These are phyloP conservation scores for Brassica incana DNA, from an alignment of 345 rosid species.

Conservation along the genomic window DNA sequence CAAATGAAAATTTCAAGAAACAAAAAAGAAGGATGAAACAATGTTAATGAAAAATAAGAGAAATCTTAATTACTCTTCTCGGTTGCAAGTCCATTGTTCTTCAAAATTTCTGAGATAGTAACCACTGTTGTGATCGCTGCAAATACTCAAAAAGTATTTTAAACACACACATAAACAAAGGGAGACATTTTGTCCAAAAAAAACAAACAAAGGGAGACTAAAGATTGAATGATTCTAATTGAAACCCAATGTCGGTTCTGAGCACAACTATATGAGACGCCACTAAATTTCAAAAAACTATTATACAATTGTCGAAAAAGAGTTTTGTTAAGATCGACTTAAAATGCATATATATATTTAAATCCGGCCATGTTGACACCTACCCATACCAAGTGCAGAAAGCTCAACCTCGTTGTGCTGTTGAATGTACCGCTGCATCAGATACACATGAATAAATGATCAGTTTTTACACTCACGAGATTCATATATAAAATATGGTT, in stretches of 20 bases:
- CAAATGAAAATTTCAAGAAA: background rate
- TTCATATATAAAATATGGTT: background rate
- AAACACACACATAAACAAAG: background rate
- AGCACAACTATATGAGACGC: background rate
- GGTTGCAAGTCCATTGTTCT: slow-evolving; percentile 75
- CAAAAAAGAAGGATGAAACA: background rate
- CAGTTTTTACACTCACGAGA: background rate
- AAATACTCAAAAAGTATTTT: background rate
- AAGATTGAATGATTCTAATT: background rate
- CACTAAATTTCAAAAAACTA: background rate
- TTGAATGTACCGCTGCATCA: slow-evolving; percentile 69
- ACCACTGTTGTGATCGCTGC: slow-evolving; percentile 69
- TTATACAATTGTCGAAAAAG: background rate
- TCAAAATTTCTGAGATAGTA: slow-evolving; percentile 78
- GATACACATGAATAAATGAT: background rate
- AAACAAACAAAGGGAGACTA: background rate
- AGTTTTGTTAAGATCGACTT: background rate
- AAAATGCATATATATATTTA: background rate
- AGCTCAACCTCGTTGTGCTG: slow-evolving; percentile 82
- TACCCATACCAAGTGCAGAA: slow-evolving; percentile 89
- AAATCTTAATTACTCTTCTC: slow-evolving; percentile 52
- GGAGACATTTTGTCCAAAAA: background rate
- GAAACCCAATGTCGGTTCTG: background rate
- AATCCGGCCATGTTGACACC: background rate
- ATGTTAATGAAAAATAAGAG: background rate